Evolutionary conservation across 768 basidiomycete species (phyloP).

Genomic region (Gelatoporia subvermispora): DNA sequence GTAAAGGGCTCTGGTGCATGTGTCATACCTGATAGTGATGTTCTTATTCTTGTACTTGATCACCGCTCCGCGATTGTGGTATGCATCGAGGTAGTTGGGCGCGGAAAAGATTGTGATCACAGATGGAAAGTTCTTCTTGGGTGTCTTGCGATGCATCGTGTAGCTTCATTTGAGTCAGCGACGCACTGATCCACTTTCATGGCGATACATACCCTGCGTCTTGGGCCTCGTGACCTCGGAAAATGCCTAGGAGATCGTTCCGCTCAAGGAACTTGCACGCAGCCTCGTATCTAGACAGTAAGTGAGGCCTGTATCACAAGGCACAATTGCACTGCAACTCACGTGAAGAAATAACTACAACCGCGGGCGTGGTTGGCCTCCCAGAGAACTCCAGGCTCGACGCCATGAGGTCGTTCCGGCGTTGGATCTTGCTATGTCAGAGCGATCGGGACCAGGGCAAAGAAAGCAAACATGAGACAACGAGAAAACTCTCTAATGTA

Average conservation of each 20-base stretch:
- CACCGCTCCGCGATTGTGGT: slow-evolving; percentile 94
- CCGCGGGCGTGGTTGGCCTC: slow-evolving; percentile 84
- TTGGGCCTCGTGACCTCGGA: slow-evolving; percentile 96
- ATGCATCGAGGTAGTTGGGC: slow-evolving; percentile 94
- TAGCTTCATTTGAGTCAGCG: slow-evolving; percentile 42
- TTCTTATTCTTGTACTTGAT: slow-evolving; percentile 97
- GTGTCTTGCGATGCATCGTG: slow-evolving; percentile 94
- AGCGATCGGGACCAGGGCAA: background rate
- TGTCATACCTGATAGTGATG: slow-evolving; percentile 70
- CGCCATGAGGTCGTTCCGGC: slow-evolving; percentile 24
- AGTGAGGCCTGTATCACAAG: background rate
- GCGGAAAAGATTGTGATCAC: slow-evolving; percentile 98
- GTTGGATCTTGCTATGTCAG: slow-evolving; percentile 14
- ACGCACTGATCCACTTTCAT: background rate
- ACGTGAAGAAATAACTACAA: slow-evolving; percentile 93
- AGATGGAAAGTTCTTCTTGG: slow-evolving; percentile 90
- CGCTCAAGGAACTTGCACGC: slow-evolving; percentile 92
- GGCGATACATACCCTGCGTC: slow-evolving; percentile 68
- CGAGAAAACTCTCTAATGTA: too few species aligned
- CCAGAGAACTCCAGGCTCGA: slow-evolving; percentile 58
- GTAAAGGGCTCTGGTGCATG: background rate
- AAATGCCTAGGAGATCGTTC: slow-evolving; percentile 87
- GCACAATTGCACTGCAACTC: slow-evolving; percentile 25
- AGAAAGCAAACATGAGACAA: background rate
- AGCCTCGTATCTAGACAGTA: slow-evolving; percentile 61